Evolutionary conservation across 768 basidiomycete species (phyloP), one percentile per base, ranked within the genome.

Genomic region (Ramaria rubella): DNA sequence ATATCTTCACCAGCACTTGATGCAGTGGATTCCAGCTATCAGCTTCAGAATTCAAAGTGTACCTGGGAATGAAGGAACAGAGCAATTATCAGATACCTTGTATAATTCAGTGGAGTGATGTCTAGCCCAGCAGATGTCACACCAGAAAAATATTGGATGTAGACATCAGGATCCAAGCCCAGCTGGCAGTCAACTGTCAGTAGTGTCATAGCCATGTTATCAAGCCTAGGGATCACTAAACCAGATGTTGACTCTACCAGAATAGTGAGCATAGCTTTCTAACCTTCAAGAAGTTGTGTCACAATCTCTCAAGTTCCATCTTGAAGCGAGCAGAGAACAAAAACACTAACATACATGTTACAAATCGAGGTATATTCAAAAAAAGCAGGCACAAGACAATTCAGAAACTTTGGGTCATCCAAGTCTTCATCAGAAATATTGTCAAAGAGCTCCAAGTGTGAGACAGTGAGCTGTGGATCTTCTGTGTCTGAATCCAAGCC

Each of bases 321-420:
- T 24, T 66, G 30, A 45, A 66, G 66, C 2, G 62, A 51, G 5
- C 55, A 40, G 21, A 17, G 54, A 1, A 66, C 42, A 51, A 68
- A 68, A 0, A 45, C 61, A 0, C 60, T 59, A 31, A 68, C 58
- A 44, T 66, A 68, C 1, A 59, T 56, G 31, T 65, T 52, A 1
- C 65, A 60, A 6, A 68, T 59, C 1, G 57, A 46, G 1, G 67
- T 64, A 44, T 67, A 54, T 24, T 68, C 67, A 27, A 57, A 21
- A 44, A 68, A 66, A 4, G 64, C 67, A 17, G 62, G 26, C 3
- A 12, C 36, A 11, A 38, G 11, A n/a, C 11, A 11, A 11, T 38
- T 11, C n/a, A n/a, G 36, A 11, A n/a, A 38, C 11, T 11, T 11
- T 38, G n/a, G 36, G 36, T 38, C 36, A 38, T 38, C 36, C n/a